Evolutionary conservation across 164 flowering plant genomes (phyloP), one percentile per base, ranked within the genome.

Genomic region (Vitis labrusca): DNA sequence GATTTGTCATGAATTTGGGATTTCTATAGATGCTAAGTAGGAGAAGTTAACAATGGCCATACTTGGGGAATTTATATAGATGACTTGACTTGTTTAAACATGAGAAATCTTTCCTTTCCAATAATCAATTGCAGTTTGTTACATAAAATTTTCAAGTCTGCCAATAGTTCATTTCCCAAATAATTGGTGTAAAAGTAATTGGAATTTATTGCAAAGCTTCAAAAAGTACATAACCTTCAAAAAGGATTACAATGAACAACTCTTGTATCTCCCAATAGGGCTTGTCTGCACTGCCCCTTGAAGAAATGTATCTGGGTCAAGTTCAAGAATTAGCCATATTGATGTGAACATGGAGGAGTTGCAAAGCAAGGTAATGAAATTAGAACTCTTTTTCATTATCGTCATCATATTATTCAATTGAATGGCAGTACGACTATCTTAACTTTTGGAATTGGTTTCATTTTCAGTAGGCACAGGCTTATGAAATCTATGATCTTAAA

Each of bases 221-320:
- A 85, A 79, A 61, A 88, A 87, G 83, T 95, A 95, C 63, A 91
- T 93, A 85, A 90, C 94, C 54, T 93, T 85, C 84, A 95, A 93
- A 77, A 93, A 88, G 84, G 99, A 95, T 64, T 90, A 81, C 84
- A 91, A 93, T 77, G 88, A 80, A 47, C 78, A 91, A 58, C 84
- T 91, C 37, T 77, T 91, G 29, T 78, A 78, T 68, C 86, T 95
- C 56, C 94, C 93, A 3, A 87, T 86, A 0, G 92, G 85, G 59
- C 89, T 95, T 37, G 94, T 93, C 61, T 72, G 92, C 94, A 48
- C 63, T 95, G 78, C 87, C 83, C 37, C 87, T 93, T 63, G 97
- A 89, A 81, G 94, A 95, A 77, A 80, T 93, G 78, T 90, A n/a
- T 79, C 87, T 11, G 97, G 98, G 3, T 78, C 91, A 23, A 44